phyloP scores from a whole-genome alignment of 2,329 filamentous ascomycete genomes.

The Xylaria digitata region DNA sequence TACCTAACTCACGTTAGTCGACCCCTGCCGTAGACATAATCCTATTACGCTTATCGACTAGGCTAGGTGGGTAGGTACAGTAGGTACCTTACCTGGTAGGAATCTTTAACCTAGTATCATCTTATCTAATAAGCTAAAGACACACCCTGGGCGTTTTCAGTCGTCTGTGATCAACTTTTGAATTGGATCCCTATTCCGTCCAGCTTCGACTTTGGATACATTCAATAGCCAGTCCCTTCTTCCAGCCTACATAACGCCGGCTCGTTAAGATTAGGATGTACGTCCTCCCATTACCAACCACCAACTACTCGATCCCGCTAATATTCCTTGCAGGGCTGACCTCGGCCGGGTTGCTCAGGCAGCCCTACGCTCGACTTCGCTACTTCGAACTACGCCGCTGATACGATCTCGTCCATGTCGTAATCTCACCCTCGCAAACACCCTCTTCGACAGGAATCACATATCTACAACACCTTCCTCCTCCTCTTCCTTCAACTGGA shows the following conservation, averaged over 20 bases:
- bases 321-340: constrained; percentile 43
- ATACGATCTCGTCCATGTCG: constrained; percentile 38
- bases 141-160: background rate
- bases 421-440: constrained; percentile 15
- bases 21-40: background rate
- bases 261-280: constrained; percentile 39
- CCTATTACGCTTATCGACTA: too few species aligned
- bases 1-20: too few species aligned
- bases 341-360: constrained; percentile 44
- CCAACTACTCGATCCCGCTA: background rate
- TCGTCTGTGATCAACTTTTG: constrained; percentile 12
- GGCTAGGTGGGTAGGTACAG: too few species aligned
- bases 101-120: too few species aligned
- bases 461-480: constrained; percentile 38
- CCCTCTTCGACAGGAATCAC: constrained; percentile 25
- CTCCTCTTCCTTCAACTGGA: constrained; percentile 32
- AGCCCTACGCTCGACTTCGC: constrained; percentile 42
- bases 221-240: background rate
- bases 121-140: too few species aligned
- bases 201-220: background rate
- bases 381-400: constrained; percentile 41
- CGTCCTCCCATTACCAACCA: background rate
- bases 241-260: constrained; percentile 1
- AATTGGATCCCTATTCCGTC: background rate
- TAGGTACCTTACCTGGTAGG: too few species aligned